Conservation (phyloP, 208 protist species). For the Acanthamoeba castellanii region DNA sequence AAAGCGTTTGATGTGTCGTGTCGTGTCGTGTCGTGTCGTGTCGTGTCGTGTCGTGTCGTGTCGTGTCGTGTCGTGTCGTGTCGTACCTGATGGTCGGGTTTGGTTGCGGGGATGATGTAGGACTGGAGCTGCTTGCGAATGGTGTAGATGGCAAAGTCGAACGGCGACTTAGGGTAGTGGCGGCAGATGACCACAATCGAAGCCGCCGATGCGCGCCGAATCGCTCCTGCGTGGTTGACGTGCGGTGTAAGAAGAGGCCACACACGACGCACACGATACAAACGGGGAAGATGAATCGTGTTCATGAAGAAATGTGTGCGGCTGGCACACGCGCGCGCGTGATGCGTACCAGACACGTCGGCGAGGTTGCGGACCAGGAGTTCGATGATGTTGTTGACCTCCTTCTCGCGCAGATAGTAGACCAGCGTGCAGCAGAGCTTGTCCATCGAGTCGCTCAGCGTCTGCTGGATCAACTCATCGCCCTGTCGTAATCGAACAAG, state of each 20-base stretch:
- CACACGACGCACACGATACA: too few relatives aligned
- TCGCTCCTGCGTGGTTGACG: not conserved
- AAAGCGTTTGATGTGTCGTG: not conserved
- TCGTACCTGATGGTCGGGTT: conserved; percentile 7
- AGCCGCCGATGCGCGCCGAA: not conserved
- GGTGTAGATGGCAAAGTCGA: conserved; percentile 59
- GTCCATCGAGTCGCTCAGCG: conserved; percentile 57
- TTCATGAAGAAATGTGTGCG: not conserved
- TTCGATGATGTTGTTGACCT: conserved; percentile 71
- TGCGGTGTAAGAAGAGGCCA: not conserved
- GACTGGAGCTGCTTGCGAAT: conserved; percentile 71
- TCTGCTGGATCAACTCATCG: conserved; percentile 54
- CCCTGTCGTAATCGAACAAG: not conserved
- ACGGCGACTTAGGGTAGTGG: conserved; percentile 72
- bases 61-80: not conserved
- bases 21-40: too few relatives aligned
- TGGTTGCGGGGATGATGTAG: conserved; percentile 8
- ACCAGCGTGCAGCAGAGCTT: conserved; percentile 41
- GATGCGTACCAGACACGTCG: not conserved
- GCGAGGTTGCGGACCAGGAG: conserved; percentile 46
- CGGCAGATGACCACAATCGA: conserved; percentile 61
- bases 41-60: too few relatives aligned
- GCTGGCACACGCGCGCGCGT: not conserved
- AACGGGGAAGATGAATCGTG: not conserved
- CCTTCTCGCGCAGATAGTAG: conserved; percentile 65